Percentiles rank a stretch among this genome's conserved stretches.
Conservation (phyloP, 1,139 yeast species). For the Saccharomyces hybrid region DNA sequence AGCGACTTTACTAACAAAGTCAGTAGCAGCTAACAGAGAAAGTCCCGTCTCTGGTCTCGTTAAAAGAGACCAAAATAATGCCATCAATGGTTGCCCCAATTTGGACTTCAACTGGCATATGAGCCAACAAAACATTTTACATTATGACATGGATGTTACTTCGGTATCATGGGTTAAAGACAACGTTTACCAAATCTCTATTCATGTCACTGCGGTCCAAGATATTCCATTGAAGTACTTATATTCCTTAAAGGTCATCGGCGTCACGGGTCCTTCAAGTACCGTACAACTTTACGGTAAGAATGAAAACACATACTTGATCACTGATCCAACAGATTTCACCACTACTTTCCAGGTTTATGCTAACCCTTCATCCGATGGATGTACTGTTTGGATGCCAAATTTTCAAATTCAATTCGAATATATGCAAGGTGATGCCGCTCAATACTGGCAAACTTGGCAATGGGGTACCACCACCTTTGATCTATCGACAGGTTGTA, state of each 20-base stretch:
- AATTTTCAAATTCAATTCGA: conserved; percentile 31
- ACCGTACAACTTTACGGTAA: conserved; percentile 23
- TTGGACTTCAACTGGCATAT: conserved; percentile 20
- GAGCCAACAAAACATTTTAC: conserved; percentile 12
- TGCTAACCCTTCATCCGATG: conserved; percentile 10
- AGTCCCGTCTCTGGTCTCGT: background rate
- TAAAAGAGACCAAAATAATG: background rate
- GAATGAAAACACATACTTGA: conserved; percentile 16
- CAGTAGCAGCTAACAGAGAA: background rate
- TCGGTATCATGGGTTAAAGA: conserved; percentile 11
- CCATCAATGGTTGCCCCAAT: conserved; percentile 19
- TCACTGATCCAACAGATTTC: conserved; percentile 28
- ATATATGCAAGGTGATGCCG: conserved; percentile 19
- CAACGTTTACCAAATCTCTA: conserved; percentile 24
- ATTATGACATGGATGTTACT: conserved; percentile 18
- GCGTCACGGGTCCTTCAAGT: conserved; percentile 22
- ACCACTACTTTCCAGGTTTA: conserved; percentile 23
- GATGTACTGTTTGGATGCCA: conserved; percentile 19
- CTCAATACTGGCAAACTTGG: conserved; percentile 14
- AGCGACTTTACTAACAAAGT: background rate
- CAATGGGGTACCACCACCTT: conserved; percentile 18
- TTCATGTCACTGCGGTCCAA: conserved; percentile 22
- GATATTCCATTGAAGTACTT: conserved; percentile 19
- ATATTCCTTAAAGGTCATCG: conserved; percentile 26
- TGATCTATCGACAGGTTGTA: conserved; percentile 29